These are phyloP conservation scores for Chrysoporthe deuterocubensis DNA, from an alignment of 2,329 filamentous ascomycete species.

Conservation along the genomic window DNA sequence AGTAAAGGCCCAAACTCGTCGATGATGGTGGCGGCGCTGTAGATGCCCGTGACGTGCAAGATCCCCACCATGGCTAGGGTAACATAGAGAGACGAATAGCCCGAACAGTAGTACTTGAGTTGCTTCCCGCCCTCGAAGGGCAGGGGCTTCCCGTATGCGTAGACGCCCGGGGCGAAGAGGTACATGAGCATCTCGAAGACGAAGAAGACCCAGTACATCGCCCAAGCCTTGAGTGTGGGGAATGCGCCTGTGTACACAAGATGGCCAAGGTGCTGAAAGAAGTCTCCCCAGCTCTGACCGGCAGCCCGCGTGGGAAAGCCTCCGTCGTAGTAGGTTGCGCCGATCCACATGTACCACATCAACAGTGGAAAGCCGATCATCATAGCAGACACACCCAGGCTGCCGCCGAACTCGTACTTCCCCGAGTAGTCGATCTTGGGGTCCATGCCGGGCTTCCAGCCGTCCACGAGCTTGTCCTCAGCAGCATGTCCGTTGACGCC, in stretches of 20 bases:
- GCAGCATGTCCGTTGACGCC: conserved; percentile 37
- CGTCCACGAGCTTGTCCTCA: conserved; percentile 50
- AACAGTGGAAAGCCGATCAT: conserved; percentile 92
- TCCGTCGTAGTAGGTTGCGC: conserved; percentile 89
- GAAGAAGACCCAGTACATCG: conserved; percentile 94
- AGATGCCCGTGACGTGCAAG: conserved; percentile 82
- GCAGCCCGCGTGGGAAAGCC: conserved; percentile 70
- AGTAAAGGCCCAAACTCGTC: conserved; percentile 95
- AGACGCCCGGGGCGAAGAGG: conserved; percentile 83
- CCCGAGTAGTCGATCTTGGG: conserved; percentile 67
- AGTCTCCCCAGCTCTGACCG: conserved; percentile 72
- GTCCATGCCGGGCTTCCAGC: conserved; percentile 63
- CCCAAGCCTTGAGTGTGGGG: conserved; percentile 81
- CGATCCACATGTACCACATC: conserved; percentile 99
- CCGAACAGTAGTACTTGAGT: conserved; percentile 93
- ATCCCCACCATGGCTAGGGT: conserved; percentile 73
- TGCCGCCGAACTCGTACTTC: conserved; percentile 84
- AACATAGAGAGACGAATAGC: conserved; percentile 82
- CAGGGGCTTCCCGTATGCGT: conserved; percentile 85
- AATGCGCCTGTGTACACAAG: conserved; percentile 85
- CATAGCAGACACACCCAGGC: conserved; percentile 77
- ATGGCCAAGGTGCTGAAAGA: conserved; percentile 69
- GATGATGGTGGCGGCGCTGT: conserved; percentile 88
- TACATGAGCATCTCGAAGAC: conserved; percentile 84
- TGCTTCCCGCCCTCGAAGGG: conserved; percentile 82